A percentile compares a stretch with the other conserved stretches of the same genome.
These are phyloP conservation scores for Sclerospora graminicola DNA, from an alignment of 352 stramenopile genomes.

Conservation along the genomic window DNA sequence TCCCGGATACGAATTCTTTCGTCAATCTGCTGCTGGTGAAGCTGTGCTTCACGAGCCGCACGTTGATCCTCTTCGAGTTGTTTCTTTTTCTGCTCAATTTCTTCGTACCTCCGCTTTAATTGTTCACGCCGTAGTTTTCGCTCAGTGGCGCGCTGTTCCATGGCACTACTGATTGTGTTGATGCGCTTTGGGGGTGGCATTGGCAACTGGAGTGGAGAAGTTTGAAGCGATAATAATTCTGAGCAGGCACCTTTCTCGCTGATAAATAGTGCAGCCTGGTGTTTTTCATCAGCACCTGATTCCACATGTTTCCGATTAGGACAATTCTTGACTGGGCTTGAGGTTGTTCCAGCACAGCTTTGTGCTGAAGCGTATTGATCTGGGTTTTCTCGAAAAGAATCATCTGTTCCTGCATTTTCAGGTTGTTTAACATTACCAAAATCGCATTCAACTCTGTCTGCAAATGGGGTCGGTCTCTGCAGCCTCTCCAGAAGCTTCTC, in stretches of 20 bases:
- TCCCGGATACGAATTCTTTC: constrained; percentile 29
- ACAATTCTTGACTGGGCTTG: neutral
- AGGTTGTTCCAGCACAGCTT: neutral
- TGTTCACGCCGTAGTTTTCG: constrained; percentile 44
- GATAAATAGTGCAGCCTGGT: neutral
- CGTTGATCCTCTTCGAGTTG: too few species aligned
- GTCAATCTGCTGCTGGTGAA: constrained; percentile 29
- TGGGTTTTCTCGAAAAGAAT: neutral
- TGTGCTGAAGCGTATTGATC: neutral
- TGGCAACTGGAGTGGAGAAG: neutral
- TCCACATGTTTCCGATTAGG: neutral
- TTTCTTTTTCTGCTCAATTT: constrained; percentile 35
- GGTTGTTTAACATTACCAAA: neutral
- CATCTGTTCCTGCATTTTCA: neutral
- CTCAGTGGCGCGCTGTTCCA: constrained; percentile 43
- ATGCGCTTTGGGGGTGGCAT: constrained; percentile 1
- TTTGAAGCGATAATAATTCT: neutral
- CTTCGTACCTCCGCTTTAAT: constrained; percentile 42
- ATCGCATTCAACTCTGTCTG: neutral
- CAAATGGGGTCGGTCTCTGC: constrained; percentile 9
- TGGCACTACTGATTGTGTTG: constrained; percentile 39
- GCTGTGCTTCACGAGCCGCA: too few species aligned
- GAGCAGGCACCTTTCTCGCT: neutral
- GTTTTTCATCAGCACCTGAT: neutral
- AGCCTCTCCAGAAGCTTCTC: constrained; percentile 31